Conservation (phyloP, 169 alveolate species). For the Perkinsus olseni region DNA sequence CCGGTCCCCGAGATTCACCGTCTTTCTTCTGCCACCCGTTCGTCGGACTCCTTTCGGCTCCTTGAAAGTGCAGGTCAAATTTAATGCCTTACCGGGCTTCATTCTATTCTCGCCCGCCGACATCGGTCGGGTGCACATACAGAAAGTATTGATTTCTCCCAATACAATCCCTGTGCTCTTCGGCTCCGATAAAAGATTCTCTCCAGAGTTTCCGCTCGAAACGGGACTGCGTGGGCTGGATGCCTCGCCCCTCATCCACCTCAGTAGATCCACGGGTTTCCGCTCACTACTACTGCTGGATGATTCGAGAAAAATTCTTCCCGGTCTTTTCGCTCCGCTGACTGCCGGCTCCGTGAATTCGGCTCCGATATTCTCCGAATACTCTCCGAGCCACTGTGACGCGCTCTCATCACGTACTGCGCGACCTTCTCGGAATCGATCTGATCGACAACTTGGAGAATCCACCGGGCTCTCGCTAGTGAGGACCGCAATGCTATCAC, state of each 20-base stretch:
- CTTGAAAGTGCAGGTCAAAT: background rate
- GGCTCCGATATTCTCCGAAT: background rate
- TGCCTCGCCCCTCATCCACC: background rate
- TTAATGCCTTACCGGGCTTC: background rate
- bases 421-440: background rate
- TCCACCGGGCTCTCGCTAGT: no score
- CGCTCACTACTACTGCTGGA: background rate
- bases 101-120: background rate
- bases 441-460: background rate
- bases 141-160: background rate
- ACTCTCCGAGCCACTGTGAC: background rate
- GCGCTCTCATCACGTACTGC: background rate
- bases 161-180: background rate
- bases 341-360: background rate
- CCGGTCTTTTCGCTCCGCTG: background rate
- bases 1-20: background rate
- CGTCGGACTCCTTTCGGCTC: background rate
- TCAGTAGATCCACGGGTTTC: background rate
- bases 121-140: background rate
- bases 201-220: background rate
- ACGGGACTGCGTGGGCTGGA: background rate
- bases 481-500: no score
- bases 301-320: background rate
- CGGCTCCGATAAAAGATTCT: background rate
- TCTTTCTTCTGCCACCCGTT: background rate